These are phyloP conservation scores for Thielaviopsis populi DNA, from an alignment of 2,329 filamentous ascomycete genomes.

Conservation along the genomic window DNA sequence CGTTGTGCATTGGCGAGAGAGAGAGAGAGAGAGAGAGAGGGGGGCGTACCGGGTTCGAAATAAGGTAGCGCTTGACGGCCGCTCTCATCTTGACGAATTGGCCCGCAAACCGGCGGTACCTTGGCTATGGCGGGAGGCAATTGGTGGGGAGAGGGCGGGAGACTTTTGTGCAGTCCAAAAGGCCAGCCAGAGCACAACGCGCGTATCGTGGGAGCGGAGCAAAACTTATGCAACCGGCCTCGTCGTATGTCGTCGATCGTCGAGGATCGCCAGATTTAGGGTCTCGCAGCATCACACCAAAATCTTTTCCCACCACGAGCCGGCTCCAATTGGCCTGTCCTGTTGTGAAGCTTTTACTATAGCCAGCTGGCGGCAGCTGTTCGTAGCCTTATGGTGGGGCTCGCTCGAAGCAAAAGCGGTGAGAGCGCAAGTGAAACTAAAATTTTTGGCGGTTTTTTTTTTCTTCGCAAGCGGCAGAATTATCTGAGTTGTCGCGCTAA, in stretches of 20 bases:
- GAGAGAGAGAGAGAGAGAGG: too few relatives aligned
- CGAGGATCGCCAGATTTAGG: constrained; percentile 11
- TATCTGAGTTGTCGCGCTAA: constrained; percentile 13
- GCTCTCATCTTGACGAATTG: constrained; percentile 18
- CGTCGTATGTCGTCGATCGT: constrained; percentile 8
- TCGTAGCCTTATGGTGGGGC: constrained; percentile 8
- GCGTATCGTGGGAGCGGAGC: neutral
- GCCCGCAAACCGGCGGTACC: constrained; percentile 13
- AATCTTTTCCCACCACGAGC: constrained; percentile 9
- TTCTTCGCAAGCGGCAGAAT: constrained; percentile 16
- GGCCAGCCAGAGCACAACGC: constrained; percentile 7
- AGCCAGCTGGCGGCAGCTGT: neutral
- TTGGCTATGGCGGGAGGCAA: constrained; percentile 7
- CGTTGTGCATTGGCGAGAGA: constrained; percentile 2
- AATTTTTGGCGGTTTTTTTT: constrained; percentile 16
- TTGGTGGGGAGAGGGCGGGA: constrained; percentile 1
- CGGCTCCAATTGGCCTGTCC: neutral
- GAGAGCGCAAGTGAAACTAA: constrained; percentile 16
- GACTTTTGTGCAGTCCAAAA: neutral
- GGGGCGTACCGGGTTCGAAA: constrained; percentile 17
- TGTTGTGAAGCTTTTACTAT: neutral
- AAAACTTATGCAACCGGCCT: constrained; percentile 9
- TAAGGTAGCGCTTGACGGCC: constrained; percentile 19
- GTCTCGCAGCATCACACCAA: constrained; percentile 5
- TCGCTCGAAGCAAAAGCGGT: constrained; percentile 7